These are phyloP conservation scores for Didymella arachidicola DNA, from an alignment of 2,329 filamentous ascomycete species.

Conservation along the genomic window DNA sequence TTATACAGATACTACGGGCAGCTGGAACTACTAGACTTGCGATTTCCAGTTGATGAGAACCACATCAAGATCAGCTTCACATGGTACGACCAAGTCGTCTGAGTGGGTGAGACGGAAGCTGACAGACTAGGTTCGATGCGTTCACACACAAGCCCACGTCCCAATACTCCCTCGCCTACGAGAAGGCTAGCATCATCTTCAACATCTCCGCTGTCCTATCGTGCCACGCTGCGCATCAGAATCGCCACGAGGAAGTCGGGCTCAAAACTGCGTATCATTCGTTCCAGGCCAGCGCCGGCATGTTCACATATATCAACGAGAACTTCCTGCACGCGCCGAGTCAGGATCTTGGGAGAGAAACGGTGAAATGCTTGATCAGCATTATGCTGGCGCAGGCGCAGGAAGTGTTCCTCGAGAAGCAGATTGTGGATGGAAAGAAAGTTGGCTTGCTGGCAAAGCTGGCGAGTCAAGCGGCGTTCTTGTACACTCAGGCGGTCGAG, in stretches of 20 bases:
- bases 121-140: conserved; percentile 85
- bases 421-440: conserved; percentile 92
- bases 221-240: conserved; percentile 92
- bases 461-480: conserved; percentile 85
- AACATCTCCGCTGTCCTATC: conserved; percentile 98
- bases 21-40: conserved; percentile 88
- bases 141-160: conserved; percentile 98
- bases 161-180: conserved; percentile 95
- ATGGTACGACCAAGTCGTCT: conserved; percentile 68
- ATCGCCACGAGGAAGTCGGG: conserved; percentile 87
- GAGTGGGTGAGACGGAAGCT: conserved; percentile 22
- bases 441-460: conserved; percentile 89
- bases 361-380: conserved; percentile 90
- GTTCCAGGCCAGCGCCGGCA: conserved; percentile 96
- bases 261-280: conserved; percentile 98
- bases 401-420: conserved; percentile 97
- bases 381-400: conserved; percentile 96
- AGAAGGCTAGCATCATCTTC: conserved; percentile 99
- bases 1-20: conserved; percentile 98
- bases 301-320: conserved; percentile 99
- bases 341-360: conserved; percentile 93
- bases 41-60: conserved; percentile 97
- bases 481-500: conserved; percentile 88
- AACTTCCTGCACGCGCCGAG: conserved; percentile 98
- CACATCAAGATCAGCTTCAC: conserved; percentile 99